Evolutionary conservation across 768 basidiomycete species (phyloP), one percentile per base, ranked within the genome.

Genomic region (Amanita polypyramis): DNA sequence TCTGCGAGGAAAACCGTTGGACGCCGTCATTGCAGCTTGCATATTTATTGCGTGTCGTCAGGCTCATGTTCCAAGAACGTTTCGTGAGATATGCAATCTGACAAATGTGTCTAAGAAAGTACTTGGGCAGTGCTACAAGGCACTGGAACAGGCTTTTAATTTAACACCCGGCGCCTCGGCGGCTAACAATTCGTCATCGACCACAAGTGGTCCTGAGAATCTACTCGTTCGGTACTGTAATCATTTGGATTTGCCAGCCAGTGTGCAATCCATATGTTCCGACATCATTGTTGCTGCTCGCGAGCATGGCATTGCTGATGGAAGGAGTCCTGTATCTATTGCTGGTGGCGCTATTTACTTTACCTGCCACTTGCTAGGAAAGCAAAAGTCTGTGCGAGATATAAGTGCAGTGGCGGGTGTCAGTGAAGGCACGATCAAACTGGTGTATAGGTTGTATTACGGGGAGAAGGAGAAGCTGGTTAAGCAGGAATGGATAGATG

Each of bases 261-360:
- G 79, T 51, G 75, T 95, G 49, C 88, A 94, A 62, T 74, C 81
- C 20, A 87, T 90, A 34, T 89, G 87, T 60, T 71, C 78, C 15
- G 85, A 92, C 53, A 84, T 93, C 61, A 89, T 92, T 53, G 62
- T 84, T 48, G 77, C 79, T 25, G 87, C 88, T 11, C 77, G 90
- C 45, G 75, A 85, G 53, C 76, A 85, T 54, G 89, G 90, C 36
- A 85, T 95, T 52, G 92, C 93, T 29, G 92, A 93, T 60, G 96
- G 96, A 20, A 74, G 96, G 52, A 90, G 83, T 57, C 95, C 95
- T 1, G 88, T 97, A 44, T 96, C 96, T n/a, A 93, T 99, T 55
- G 96, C 95, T n/a, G 90, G 91, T 35, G 92, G 90, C 34, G 89
- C 91, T 15, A 92, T 99, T 51, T 92, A 86, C 69, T 97, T 98